phyloP scores from a whole-genome alignment of 1,284 basidiomycete species.

The Ceratobasidium sp. region DNA sequence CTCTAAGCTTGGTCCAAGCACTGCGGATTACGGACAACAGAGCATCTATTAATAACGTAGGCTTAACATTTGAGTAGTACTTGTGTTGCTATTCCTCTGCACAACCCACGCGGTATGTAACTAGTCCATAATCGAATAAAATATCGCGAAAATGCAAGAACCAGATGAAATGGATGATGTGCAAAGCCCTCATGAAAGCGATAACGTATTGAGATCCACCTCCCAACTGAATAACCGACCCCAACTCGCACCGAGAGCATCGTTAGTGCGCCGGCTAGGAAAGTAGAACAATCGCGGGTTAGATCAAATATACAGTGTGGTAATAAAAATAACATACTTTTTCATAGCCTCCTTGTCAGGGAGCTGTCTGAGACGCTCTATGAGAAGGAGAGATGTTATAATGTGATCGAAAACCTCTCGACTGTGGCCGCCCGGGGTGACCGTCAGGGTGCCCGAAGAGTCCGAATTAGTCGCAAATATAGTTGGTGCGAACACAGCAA shows the following conservation, averaged over 20 bases:
- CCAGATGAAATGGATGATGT: background rate
- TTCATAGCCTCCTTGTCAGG: conserved; percentile 40
- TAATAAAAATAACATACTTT: background rate
- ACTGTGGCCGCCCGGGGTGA: conserved; percentile 20
- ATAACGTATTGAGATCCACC: conserved; percentile 36
- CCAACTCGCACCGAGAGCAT: conserved; percentile 33
- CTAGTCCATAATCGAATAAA: conserved; percentile 16
- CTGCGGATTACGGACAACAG: background rate
- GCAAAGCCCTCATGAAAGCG: conserved; percentile 12
- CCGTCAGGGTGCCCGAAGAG: conserved; percentile 27
- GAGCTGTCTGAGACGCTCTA: conserved; percentile 34
- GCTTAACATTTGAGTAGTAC: background rate
- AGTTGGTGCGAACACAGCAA: conserved; percentile 30
- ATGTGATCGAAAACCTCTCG: conserved; percentile 36
- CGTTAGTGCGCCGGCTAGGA: conserved; percentile 29
- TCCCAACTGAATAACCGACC: conserved; percentile 37
- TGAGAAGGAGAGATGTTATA: conserved; percentile 28
- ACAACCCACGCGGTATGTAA: conserved; percentile 1
- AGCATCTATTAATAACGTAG: background rate
- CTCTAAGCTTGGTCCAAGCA: too few species aligned
- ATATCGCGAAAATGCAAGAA: conserved; percentile 22
- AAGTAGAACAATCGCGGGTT: background rate
- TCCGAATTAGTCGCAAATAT: conserved; percentile 38
- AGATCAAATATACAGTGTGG: background rate
- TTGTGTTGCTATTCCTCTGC: background rate